Percentiles rank a stretch among this genome's conserved stretches.
phyloP scores from a whole-genome alignment of 345 rosid genomes.

The Eucalyptus urophylla region DNA sequence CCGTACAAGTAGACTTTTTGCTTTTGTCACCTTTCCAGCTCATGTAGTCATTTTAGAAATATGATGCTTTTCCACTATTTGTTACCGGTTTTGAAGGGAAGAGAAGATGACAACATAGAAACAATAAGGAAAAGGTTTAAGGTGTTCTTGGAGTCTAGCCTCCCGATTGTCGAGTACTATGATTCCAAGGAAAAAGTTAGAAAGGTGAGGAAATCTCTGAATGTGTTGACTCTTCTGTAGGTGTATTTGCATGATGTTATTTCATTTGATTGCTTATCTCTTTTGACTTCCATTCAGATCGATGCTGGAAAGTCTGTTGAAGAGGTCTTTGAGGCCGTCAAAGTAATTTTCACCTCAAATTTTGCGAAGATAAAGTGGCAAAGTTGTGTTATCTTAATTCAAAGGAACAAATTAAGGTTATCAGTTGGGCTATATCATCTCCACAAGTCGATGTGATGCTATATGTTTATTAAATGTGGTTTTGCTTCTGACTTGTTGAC shows the following conservation, averaged over 20 bases:
- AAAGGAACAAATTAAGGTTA: not conserved
- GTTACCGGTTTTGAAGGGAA: conserved; percentile 29
- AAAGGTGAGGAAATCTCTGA: conserved; percentile 20
- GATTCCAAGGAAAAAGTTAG: conserved; percentile 45
- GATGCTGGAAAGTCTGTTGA: conserved; percentile 56
- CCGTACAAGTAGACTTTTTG: not conserved
- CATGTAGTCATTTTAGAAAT: not conserved
- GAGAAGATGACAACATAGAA: conserved; percentile 67
- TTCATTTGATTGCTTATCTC: not conserved
- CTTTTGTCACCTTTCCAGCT: not conserved
- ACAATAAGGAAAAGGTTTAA: conserved; percentile 51
- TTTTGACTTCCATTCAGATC: conserved; percentile 16
- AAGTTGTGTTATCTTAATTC: not conserved
- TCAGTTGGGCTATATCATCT: not conserved
- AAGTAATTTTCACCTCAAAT: conserved; percentile 25
- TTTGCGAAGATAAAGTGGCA: conserved; percentile 23
- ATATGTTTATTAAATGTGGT: not conserved
- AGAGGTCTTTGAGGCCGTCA: conserved; percentile 55
- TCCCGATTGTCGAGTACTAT: conserved; percentile 41
- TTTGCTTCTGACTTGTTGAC: not conserved
- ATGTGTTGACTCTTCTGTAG: not conserved
- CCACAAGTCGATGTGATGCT: not conserved
- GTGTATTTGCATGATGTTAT: not conserved
- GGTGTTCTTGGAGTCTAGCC: conserved; percentile 49
- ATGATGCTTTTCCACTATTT: not conserved